Evolutionary conservation across 202 grass and related monocot species (phyloP), one percentile per base, ranked within the genome.

Genomic region (Carex sylvatica): DNA sequence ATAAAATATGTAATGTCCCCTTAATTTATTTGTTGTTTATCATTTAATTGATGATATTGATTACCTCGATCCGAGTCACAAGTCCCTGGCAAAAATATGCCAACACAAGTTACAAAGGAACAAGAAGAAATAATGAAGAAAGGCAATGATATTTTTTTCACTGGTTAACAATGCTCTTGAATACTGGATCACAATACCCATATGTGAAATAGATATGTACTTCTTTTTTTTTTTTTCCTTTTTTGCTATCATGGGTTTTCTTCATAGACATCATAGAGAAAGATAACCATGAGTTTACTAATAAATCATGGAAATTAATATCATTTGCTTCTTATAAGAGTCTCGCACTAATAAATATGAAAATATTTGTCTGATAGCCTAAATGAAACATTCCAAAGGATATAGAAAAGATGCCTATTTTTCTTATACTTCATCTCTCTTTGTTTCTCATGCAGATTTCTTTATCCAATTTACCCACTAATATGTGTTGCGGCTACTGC

Each of bases 381-480:
- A 28, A 28, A 28, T 28, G 26, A 28, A 28, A 28, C 26, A 28
- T 28, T 28, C 26, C 26, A 28, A 28, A 28, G 26, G 26, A 28
- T 28, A 28, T 28, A 28, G 26, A 28, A 28, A 28, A 28, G 1
- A 28, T 28, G 26, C 26, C 26, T 28, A 28, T 28, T 28, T 44
- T n/a, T 42, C 26, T 56, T 35, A n/a, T 77, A 13, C 7, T 58
- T n/a, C 23, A 31, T 1, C 4, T 84, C 78, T 35, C 61, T 24
- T 63, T 80, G 85, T 85, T 82, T 85, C 20, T 83, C 49, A 15
- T 86, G 82, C 87, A 99, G 96, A 80, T 99, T 99, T 88, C 92
- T 99, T 70, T 99, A 99, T 90, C 92, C 96, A 88, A 95, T 99
- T 70, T 99, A 99, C 80, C 87, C 96, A 67, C 90, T 99, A 67